phyloP scores from a whole-genome alignment of 2,329 filamentous ascomycete genomes.

The Aulographum hederae region DNA sequence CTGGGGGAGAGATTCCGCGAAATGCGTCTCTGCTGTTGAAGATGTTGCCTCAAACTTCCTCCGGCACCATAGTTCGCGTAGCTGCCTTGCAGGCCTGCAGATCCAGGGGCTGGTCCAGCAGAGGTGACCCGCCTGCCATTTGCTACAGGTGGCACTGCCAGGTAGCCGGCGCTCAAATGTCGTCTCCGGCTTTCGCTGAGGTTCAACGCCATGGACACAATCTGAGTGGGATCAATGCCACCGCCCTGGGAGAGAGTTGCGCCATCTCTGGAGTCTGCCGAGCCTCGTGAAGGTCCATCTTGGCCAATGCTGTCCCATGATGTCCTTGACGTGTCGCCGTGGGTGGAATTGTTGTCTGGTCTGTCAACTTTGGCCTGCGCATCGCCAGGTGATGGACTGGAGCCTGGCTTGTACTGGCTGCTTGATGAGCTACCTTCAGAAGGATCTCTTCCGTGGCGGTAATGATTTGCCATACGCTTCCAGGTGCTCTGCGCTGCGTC shows the following conservation, averaged over 20 bases:
- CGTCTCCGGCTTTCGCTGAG: slow-evolving; percentile 61
- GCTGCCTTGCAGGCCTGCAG: slow-evolving; percentile 14
- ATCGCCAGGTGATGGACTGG: background rate
- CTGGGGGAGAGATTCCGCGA: slow-evolving; percentile 45
- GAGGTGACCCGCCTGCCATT: slow-evolving; percentile 25
- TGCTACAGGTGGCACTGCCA: slow-evolving; percentile 32
- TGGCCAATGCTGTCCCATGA: background rate
- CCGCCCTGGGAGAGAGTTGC: slow-evolving; percentile 3
- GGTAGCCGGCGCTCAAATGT: slow-evolving; percentile 39
- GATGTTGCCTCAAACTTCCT: slow-evolving; percentile 45
- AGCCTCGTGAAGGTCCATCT: background rate
- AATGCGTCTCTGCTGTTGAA: slow-evolving; percentile 50
- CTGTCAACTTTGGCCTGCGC: background rate
- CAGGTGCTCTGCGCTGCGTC: background rate
- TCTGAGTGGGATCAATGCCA: slow-evolving; percentile 58
- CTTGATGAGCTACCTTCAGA: no score
- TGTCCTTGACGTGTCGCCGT: background rate
- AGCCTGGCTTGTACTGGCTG: no score
- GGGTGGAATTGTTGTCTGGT: background rate
- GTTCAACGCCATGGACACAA: slow-evolving; percentile 81
- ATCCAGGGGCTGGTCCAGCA: slow-evolving; percentile 18
- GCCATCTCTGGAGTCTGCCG: background rate
- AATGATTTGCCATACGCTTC: background rate
- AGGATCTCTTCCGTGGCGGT: background rate
- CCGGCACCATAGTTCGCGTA: slow-evolving; percentile 25